Percentiles rank a stretch among this genome's conserved stretches.
Evolutionary conservation across 495 filamentous ascomycete genomes (phyloP).

Genomic region (Parmelia sp.): DNA sequence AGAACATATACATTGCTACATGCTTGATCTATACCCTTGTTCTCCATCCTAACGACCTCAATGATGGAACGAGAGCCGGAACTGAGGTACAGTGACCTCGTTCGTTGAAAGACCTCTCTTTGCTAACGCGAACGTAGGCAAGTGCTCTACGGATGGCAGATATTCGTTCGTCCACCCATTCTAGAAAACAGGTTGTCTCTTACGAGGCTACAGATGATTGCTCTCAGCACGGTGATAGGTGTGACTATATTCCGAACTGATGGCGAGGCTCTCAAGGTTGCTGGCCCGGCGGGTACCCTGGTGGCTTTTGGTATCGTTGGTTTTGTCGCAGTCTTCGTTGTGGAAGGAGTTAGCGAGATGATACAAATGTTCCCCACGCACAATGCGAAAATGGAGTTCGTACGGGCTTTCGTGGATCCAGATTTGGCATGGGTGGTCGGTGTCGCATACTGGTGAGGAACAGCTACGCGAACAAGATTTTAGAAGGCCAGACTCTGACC

Average conservation of each 20-base stretch:
- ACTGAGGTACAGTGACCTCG: too few species aligned
- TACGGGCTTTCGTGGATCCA: conserved; percentile 32
- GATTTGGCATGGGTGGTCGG: conserved; percentile 30
- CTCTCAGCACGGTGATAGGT: conserved; percentile 31
- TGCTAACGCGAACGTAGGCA: conserved; percentile 6
- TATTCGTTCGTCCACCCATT: conserved; percentile 10
- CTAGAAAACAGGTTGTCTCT: background rate
- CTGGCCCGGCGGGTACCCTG: conserved; percentile 32
- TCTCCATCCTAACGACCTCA: too few species aligned
- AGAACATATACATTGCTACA: too few species aligned
- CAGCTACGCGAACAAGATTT: too few species aligned
- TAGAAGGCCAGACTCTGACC: too few species aligned
- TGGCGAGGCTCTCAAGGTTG: conserved; percentile 28
- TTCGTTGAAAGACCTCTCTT: too few species aligned
- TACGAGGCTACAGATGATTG: conserved; percentile 28
- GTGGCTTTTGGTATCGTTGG: conserved; percentile 30
- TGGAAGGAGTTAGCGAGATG: conserved; percentile 34
- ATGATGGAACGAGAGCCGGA: too few species aligned
- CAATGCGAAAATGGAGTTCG: conserved; percentile 34
- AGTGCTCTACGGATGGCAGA: conserved; percentile 14
- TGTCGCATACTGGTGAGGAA: too few species aligned
- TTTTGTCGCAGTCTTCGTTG: conserved; percentile 28
- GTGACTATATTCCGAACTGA: conserved; percentile 28
- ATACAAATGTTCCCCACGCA: conserved; percentile 31
- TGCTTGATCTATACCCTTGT: too few species aligned